Conservation (phyloP, 768 basidiomycete genomes). For the Artomyces pyxidatus region DNA sequence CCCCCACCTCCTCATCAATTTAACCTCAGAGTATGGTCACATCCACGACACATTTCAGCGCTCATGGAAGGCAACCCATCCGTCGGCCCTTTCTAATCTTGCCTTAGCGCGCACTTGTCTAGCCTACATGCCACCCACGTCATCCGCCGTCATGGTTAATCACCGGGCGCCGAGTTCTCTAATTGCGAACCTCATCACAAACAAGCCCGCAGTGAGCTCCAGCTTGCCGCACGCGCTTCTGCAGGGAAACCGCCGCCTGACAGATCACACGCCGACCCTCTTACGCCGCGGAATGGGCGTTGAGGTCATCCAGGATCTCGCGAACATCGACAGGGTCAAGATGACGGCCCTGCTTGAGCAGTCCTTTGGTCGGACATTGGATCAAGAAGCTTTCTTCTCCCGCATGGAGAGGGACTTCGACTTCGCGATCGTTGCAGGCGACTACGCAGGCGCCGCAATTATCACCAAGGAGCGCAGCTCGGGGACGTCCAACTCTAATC, state of each 20-base stretch:
- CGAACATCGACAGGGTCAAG: slow-evolving; percentile 68
- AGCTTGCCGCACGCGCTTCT: slow-evolving; percentile 91
- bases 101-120: slow-evolving; percentile 81
- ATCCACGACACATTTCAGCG: slow-evolving; percentile 80
- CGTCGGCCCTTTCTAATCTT: slow-evolving; percentile 82
- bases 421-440: slow-evolving; percentile 89
- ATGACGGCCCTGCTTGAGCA: slow-evolving; percentile 80
- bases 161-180: slow-evolving; percentile 93
- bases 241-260: slow-evolving; percentile 78
- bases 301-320: slow-evolving; percentile 61
- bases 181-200: slow-evolving; percentile 96
- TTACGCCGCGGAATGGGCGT: slow-evolving; percentile 85
- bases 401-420: slow-evolving; percentile 75
- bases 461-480: slow-evolving; percentile 55
- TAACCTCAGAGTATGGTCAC: slow-evolving; percentile 77
- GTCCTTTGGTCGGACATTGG: slow-evolving; percentile 71
- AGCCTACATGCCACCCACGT: slow-evolving; percentile 84
- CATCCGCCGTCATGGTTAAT: slow-evolving; percentile 94
- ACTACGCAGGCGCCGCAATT: slow-evolving; percentile 91
- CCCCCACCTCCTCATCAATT: slow-evolving; percentile 94
- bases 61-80: slow-evolving; percentile 70
- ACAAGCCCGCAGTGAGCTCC: slow-evolving; percentile 93
- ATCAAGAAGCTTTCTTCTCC: slow-evolving; percentile 66
- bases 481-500: slow-evolving; percentile 35
- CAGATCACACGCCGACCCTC: slow-evolving; percentile 87